Evolutionary conservation across 1,284 basidiomycete genomes (phyloP).

Genomic region (Ganoderma sp.): DNA sequence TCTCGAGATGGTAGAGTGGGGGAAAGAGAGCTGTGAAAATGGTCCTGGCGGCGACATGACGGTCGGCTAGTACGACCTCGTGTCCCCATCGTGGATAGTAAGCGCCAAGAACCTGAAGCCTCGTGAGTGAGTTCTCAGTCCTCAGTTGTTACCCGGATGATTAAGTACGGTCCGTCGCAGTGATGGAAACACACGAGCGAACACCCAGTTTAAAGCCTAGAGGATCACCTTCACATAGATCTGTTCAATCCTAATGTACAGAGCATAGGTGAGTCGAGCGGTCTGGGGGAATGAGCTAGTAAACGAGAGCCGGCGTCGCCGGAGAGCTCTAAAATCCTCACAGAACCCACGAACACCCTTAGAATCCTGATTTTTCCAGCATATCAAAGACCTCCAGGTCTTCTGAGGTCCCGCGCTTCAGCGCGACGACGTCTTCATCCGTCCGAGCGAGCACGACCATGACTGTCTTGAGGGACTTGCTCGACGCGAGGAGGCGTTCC

Average conservation of each 20-base stretch:
- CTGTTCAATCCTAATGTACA: neutral
- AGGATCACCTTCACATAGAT: no score
- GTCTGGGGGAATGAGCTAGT: neutral
- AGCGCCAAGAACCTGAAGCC: no score
- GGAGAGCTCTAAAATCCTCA: neutral
- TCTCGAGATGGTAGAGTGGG: neutral
- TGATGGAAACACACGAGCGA: no score
- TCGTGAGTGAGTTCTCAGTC: no score
- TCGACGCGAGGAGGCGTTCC: neutral
- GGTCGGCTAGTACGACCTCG: neutral
- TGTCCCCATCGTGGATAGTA: neutral
- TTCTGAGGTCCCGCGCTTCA: neutral
- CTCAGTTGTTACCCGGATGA: no score
- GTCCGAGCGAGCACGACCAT: conserved; percentile 2
- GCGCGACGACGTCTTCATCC: neutral
- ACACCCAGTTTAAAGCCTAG: no score
- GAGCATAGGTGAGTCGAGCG: neutral
- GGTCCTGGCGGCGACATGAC: neutral
- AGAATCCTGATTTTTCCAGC: neutral
- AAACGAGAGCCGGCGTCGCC: neutral
- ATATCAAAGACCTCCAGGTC: neutral
- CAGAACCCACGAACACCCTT: neutral
- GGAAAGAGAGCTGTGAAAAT: neutral
- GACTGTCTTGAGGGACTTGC: neutral
- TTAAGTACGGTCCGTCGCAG: no score